Percentiles rank a stretch among this genome's conserved stretches.
These are phyloP conservation scores for Ligustrum vulgare DNA, from an alignment of 257 asterid species.

Conservation along the genomic window DNA sequence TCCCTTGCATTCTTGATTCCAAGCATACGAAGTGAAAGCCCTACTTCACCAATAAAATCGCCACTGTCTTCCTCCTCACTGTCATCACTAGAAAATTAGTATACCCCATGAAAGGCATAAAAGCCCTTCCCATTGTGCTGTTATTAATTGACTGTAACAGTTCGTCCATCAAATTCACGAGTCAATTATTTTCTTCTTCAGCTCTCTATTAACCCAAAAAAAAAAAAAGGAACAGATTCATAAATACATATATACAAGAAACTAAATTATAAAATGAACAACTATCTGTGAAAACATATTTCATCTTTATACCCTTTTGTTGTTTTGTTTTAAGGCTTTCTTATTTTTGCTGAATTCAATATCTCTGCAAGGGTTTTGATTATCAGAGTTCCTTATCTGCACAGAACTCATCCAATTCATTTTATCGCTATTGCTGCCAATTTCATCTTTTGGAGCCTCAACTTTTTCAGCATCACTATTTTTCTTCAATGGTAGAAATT, in stretches of 20 bases:
- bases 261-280: conserved; percentile 24
- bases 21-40: conserved; percentile 64
- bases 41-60: conserved; percentile 45
- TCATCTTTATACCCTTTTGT: conserved; percentile 34
- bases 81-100: conserved; percentile 35
- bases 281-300: neutral
- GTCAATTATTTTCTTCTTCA: conserved; percentile 38
- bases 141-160: conserved; percentile 41
- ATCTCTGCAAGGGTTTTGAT: no score
- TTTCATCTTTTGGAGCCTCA: no score
- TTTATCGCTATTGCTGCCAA: no score
- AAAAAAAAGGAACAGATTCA: neutral
- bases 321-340: no score
- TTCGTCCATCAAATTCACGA: conserved; percentile 25
- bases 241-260: conserved; percentile 10
- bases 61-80: conserved; percentile 35
- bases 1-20: conserved; percentile 52
- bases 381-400: no score
- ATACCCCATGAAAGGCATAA: conserved; percentile 45
- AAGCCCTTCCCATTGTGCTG: conserved; percentile 29
- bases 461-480: no score
- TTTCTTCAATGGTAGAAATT: no score
- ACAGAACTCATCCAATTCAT: no score
- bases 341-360: no score
- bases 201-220: conserved; percentile 35